Conservation (phyloP, 2,329 filamentous ascomycete species). For the Epichloe elymi region DNA sequence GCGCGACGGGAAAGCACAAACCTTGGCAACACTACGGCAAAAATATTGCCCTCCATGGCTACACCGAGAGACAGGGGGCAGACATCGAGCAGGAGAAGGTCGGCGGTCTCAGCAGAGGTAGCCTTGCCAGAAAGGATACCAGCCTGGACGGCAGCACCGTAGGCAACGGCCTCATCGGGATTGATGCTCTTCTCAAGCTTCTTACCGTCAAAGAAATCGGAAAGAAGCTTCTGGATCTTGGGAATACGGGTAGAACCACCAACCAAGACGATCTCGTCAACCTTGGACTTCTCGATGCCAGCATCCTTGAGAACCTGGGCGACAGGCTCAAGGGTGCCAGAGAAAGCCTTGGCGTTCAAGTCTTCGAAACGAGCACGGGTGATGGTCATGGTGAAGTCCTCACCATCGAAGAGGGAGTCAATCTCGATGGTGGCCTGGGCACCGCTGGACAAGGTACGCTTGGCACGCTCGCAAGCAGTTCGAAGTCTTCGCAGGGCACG, state of each 20-base stretch:
- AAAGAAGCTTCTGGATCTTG: constrained; percentile 96
- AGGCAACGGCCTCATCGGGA: constrained; percentile 97
- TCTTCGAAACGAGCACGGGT: constrained; percentile 99
- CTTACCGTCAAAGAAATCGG: constrained; percentile 99
- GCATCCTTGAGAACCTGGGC: constrained; percentile 95
- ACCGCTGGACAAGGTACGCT: constrained; percentile 95
- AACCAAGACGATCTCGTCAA: constrained; percentile 98
- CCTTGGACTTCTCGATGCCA: constrained; percentile 70
- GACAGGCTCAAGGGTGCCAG: constrained; percentile 86
- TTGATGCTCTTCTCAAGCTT: constrained; percentile 99
- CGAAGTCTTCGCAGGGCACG: constrained; percentile 91
- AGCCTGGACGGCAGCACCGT: constrained; percentile 96
- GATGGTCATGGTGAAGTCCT: constrained; percentile 95
- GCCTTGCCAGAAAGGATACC: constrained; percentile 98
- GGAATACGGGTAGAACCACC: constrained; percentile 99
- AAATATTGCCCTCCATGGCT: constrained; percentile 99
- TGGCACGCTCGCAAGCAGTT: constrained; percentile 98
- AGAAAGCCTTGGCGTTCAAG: constrained; percentile 90
- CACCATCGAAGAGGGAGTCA: constrained; percentile 93
- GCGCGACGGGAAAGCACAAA: not conserved
- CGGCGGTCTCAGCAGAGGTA: constrained; percentile 83
- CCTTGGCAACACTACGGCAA: constrained; percentile 79
- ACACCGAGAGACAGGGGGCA: constrained; percentile 94
- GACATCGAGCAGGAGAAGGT: constrained; percentile 92
- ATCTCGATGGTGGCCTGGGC: constrained; percentile 98